Percentiles rank a stretch among this genome's conserved stretches.
phyloP scores from a whole-genome alignment of 169 alveolate species.

The Plasmodium vinckei region DNA sequence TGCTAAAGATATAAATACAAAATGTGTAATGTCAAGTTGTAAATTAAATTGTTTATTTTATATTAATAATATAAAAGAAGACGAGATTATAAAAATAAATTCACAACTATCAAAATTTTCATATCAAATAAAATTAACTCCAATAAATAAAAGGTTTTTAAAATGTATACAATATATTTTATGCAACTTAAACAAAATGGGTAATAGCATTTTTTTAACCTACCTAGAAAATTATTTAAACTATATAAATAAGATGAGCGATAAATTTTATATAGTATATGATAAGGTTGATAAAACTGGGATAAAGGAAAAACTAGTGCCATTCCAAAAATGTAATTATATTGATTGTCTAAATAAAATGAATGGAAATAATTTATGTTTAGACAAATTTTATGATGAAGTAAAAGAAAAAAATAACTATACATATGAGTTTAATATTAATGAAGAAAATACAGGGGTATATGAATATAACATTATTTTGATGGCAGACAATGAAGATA shows the following conservation, averaged over 20 bases:
- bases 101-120: constrained; percentile 6
- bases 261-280: constrained; percentile 20
- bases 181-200: constrained; percentile 30
- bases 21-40: constrained; percentile 31
- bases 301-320: neutral
- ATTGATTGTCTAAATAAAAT: neutral
- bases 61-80: constrained; percentile 52
- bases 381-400: constrained; percentile 25
- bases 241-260: constrained; percentile 4
- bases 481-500: neutral
- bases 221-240: constrained; percentile 32
- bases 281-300: constrained; percentile 7
- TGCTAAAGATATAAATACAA: constrained; percentile 37
- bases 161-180: constrained; percentile 38
- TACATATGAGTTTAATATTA: constrained; percentile 4
- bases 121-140: constrained; percentile 15
- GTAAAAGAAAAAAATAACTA: constrained; percentile 19
- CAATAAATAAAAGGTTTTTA: constrained; percentile 49
- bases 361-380: neutral
- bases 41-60: constrained; percentile 56
- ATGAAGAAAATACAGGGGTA: constrained; percentile 31
- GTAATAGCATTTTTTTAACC: constrained; percentile 2
- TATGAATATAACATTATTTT: constrained; percentile 49
- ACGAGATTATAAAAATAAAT: constrained; percentile 44
- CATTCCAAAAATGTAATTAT: constrained; percentile 2